Evolutionary conservation across 768 basidiomycete genomes (phyloP).

Genomic region (Mycena maculata): DNA sequence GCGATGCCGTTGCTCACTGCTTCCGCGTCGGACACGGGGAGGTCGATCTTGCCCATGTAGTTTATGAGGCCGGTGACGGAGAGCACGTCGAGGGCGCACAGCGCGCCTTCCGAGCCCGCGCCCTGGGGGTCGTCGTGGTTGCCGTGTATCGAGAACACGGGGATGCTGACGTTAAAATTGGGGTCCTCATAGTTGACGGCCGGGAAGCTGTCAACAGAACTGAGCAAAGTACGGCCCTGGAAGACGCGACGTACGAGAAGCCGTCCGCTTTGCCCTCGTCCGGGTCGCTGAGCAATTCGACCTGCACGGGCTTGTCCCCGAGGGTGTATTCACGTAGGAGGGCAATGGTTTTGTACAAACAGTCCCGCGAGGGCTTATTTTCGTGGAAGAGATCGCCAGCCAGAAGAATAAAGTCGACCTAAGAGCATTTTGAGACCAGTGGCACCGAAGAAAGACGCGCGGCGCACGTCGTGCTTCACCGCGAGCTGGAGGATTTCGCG

Average conservation of each 20-base stretch:
- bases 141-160: constrained; percentile 98
- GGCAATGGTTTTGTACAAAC: constrained; percentile 89
- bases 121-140: constrained; percentile 99
- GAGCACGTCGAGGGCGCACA: constrained; percentile 94
- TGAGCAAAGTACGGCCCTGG: not conserved
- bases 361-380: constrained; percentile 92
- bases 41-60: constrained; percentile 97
- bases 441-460: constrained; percentile 21
- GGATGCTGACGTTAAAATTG: constrained; percentile 95
- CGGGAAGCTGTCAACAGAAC: constrained; percentile 75
- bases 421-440: constrained; percentile 20
- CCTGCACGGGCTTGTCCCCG: constrained; percentile 87
- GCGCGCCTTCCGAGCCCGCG: constrained; percentile 93
- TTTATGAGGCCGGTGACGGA: constrained; percentile 95
- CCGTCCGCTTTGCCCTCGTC: constrained; percentile 88
- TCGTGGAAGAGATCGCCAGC: constrained; percentile 99
- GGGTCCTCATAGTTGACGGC: constrained; percentile 97
- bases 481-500: constrained; percentile 93
- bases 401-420: constrained; percentile 97
- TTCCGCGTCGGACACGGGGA: constrained; percentile 78
- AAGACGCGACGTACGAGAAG: constrained; percentile 71
- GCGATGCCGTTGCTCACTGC: constrained; percentile 80
- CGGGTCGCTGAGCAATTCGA: constrained; percentile 94
- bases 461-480: constrained; percentile 83
- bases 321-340: constrained; percentile 91